Conservation (phyloP, 495 filamentous ascomycete species). For the Podospora australis region DNA sequence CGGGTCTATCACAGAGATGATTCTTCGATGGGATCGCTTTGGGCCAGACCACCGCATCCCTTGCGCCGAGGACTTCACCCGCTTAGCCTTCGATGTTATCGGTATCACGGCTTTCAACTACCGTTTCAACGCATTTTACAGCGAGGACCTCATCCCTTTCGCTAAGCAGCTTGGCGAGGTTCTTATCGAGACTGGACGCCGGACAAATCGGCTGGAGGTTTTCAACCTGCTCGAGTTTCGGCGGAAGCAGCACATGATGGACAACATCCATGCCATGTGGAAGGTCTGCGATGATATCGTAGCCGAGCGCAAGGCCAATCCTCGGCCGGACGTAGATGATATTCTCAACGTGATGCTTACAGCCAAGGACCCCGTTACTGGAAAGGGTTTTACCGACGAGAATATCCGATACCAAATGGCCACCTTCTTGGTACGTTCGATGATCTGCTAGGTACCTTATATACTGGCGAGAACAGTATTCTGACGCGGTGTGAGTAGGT, state of each 20-base stretch:
- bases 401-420: constrained; percentile 57
- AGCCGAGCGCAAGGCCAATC: constrained; percentile 44
- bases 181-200: constrained; percentile 42
- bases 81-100: constrained; percentile 66
- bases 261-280: constrained; percentile 47
- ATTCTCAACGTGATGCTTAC: constrained; percentile 57
- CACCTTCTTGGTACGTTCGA: constrained; percentile 56
- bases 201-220: constrained; percentile 38
- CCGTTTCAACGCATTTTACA: constrained; percentile 72
- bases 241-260: constrained; percentile 44
- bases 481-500: too few relatives aligned
- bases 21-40: constrained; percentile 67
- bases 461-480: too few relatives aligned
- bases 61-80: constrained; percentile 67
- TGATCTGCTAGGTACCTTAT: constrained; percentile 18
- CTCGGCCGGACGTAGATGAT: constrained; percentile 50
- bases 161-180: constrained; percentile 48
- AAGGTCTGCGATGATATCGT: constrained; percentile 49
- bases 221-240: constrained; percentile 39
- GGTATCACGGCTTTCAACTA: constrained; percentile 67
- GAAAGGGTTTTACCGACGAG: constrained; percentile 47
- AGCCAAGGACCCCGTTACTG: constrained; percentile 52
- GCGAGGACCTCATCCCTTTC: constrained; percentile 55
- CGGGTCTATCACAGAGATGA: constrained; percentile 63
- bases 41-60: constrained; percentile 51